These are phyloP conservation scores for Paramecium sonneborni DNA, from an alignment of 73 alveolate species.

Conservation along the genomic window DNA sequence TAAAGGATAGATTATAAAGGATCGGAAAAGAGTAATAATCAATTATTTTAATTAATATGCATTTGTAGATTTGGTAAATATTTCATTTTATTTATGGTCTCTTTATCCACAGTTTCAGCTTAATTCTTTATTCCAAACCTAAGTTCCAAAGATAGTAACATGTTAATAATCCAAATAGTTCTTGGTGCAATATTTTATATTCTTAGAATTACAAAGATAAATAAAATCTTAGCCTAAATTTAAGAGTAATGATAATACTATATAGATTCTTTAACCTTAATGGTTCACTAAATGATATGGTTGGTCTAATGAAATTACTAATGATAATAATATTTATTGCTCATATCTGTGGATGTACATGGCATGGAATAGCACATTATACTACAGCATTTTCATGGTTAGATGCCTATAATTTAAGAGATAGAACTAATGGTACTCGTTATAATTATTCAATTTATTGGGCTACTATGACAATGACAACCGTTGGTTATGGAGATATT, in stretches of 20 bases:
- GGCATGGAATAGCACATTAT: slow-evolving; percentile 43
- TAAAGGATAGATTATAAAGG: slow-evolving; percentile 29
- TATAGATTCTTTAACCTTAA: slow-evolving; percentile 32
- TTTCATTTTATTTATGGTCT: background rate
- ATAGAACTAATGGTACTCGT: background rate
- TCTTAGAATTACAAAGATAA: slow-evolving; percentile 21
- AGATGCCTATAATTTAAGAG: background rate
- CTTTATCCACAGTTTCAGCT: background rate
- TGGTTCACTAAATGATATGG: slow-evolving; percentile 46
- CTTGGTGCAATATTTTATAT: slow-evolving; percentile 25
- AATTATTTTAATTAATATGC: background rate
- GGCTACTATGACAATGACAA: slow-evolving; percentile 93
- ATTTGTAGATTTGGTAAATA: slow-evolving; percentile 48
- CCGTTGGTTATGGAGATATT: slow-evolving; percentile 94
- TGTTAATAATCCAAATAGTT: background rate
- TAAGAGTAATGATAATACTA: background rate
- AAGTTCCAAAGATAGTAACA: background rate
- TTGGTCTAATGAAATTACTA: slow-evolving; percentile 13
- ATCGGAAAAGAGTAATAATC: slow-evolving; percentile 23
- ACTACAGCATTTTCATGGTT: background rate
- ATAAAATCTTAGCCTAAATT: slow-evolving; percentile 25
- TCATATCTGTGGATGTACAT: slow-evolving; percentile 42
- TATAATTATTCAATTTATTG: slow-evolving; percentile 83
- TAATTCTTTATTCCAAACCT: slow-evolving; percentile 17
- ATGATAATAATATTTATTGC: slow-evolving; percentile 31